phyloP scores from a whole-genome alignment of 2,329 filamentous ascomycete genomes.

The Rachicladosporium sp. region DNA sequence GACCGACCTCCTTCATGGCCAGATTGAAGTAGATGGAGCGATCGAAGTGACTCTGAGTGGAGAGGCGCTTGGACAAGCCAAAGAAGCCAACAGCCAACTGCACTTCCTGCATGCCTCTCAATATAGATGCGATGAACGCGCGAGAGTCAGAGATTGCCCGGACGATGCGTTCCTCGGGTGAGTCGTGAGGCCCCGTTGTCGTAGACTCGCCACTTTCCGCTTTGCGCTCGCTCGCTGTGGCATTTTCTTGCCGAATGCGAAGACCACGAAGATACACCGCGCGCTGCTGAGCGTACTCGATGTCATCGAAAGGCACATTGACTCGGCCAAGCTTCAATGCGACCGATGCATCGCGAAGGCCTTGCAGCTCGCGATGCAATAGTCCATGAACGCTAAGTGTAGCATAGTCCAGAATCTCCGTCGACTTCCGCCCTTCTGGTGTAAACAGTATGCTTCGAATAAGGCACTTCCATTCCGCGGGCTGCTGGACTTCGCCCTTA shows the following conservation, averaged over 20 bases:
- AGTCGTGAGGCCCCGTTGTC: conserved; percentile 37
- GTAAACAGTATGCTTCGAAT: conserved; percentile 81
- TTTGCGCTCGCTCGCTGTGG: conserved; percentile 21
- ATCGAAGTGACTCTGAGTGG: conserved; percentile 52
- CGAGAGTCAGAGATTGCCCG: conserved; percentile 83
- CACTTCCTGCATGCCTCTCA: conserved; percentile 89
- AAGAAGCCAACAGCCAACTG: conserved; percentile 91
- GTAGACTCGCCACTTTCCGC: conserved; percentile 60
- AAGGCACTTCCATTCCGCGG: conserved; percentile 89
- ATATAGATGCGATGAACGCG: conserved; percentile 78
- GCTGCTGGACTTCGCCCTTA: conserved; percentile 50
- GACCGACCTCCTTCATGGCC: conserved; percentile 90
- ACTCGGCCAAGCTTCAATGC: conserved; percentile 83
- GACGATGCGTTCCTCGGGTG: conserved; percentile 54
- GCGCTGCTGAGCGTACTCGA: conserved; percentile 50
- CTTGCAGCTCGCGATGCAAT: conserved; percentile 72
- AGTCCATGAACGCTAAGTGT: conserved; percentile 86
- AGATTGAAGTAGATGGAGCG: conserved; percentile 71
- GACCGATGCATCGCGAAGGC: conserved; percentile 78
- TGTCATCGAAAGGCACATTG: conserved; percentile 81
- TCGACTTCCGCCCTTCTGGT: conserved; percentile 67
- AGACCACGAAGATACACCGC: conserved; percentile 37
- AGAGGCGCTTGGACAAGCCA: conserved; percentile 69
- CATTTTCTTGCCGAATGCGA: conserved; percentile 17
- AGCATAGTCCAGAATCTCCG: conserved; percentile 78